Conservation (phyloP, 306 rosid species). For the Astragalus membranaceus region DNA sequence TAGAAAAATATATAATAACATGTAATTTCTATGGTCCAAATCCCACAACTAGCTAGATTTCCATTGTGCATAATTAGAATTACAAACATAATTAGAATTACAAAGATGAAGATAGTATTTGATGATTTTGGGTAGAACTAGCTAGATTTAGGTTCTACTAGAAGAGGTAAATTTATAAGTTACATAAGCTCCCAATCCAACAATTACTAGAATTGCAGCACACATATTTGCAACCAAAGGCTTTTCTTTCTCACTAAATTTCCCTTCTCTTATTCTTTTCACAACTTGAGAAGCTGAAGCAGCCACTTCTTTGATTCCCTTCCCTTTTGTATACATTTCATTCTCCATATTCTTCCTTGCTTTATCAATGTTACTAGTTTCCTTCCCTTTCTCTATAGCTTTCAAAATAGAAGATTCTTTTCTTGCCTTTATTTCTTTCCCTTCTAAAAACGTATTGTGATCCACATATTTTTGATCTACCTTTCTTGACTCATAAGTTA, state of each 20-base stretch:
- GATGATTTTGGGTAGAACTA: not conserved
- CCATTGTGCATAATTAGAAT: not conserved
- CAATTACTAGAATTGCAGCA: conserved; percentile 46
- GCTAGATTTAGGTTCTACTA: conserved; percentile 16
- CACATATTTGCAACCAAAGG: conserved; percentile 44
- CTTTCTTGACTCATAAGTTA: not conserved
- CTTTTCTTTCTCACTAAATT: conserved; percentile 38
- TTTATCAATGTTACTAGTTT: not conserved
- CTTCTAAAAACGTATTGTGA: not conserved
- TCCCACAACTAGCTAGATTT: no score
- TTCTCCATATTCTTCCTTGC: not conserved
- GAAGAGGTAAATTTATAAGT: conserved; percentile 34
- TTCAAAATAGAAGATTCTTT: not conserved
- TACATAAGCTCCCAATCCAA: conserved; percentile 45
- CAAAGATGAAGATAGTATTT: not conserved
- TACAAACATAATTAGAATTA: not conserved
- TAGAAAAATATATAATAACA: no score
- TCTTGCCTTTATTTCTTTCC: conserved; percentile 24
- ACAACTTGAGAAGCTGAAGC: conserved; percentile 21
- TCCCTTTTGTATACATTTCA: not conserved
- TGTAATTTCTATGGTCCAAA: no score
- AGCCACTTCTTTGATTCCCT: conserved; percentile 23
- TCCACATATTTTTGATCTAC: not conserved
- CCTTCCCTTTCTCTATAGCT: not conserved
- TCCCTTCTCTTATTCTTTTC: conserved; percentile 18